phyloP scores from a whole-genome alignment of 2,329 filamentous ascomycete species.

The Cladosporium velox region DNA sequence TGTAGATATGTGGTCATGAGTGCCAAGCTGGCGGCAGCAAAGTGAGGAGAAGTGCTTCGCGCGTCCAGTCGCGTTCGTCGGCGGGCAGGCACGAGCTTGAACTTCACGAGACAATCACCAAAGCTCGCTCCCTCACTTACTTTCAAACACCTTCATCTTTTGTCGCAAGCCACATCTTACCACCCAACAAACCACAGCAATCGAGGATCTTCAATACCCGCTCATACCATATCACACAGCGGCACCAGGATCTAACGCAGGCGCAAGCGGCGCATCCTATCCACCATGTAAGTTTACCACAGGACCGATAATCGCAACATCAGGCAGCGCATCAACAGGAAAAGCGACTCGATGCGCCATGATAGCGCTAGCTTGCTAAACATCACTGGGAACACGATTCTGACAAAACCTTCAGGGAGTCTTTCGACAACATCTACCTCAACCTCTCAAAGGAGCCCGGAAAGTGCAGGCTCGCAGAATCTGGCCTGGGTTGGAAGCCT shows the following conservation, averaged over 20 bases:
- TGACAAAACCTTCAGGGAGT: slow-evolving; percentile 64
- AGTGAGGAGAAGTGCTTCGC: background rate
- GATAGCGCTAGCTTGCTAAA: background rate
- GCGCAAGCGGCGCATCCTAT: background rate
- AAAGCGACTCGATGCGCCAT: background rate
- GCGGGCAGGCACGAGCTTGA: background rate
- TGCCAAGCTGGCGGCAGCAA: no score
- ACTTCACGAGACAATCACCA: background rate
- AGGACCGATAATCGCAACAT: background rate
- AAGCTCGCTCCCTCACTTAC: background rate
- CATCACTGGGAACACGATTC: background rate
- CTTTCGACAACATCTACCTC: slow-evolving; percentile 95
- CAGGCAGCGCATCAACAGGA: no score
- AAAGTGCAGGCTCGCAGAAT: slow-evolving; percentile 93
- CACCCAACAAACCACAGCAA: background rate
- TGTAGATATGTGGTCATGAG: no score
- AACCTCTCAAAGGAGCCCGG: slow-evolving; percentile 91
- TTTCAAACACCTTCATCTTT: background rate
- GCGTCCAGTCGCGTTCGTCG: background rate
- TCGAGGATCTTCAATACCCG: background rate
- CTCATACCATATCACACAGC: background rate
- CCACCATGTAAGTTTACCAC: slow-evolving; percentile 1
- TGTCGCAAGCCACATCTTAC: background rate
- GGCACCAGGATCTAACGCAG: background rate
- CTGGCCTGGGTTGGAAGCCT: slow-evolving; percentile 93